Percentiles rank a stretch among this genome's conserved stretches.
Evolutionary conservation across 164 flowering plant genomes (phyloP).

Genomic region (Platanus orientalis): DNA sequence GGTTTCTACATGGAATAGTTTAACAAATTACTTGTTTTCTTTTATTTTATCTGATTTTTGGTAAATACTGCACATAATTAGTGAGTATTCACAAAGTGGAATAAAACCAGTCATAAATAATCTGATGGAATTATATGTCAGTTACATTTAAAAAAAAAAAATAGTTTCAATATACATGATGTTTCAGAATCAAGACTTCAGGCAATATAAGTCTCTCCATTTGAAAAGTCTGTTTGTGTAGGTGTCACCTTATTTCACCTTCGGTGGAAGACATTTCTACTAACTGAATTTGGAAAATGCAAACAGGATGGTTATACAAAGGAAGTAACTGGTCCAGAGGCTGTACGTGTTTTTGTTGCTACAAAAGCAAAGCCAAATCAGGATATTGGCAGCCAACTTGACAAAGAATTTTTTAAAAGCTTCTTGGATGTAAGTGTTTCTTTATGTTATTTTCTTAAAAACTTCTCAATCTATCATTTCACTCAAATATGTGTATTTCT

Average conservation of each 20-base stretch:
- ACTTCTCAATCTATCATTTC: not conserved
- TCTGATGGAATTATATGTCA: no score
- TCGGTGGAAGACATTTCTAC: not conserved
- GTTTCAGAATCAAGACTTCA: no score
- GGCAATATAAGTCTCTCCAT: no score
- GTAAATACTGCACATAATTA: not conserved
- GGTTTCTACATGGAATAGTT: no score
- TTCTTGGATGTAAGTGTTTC: slow-evolving; percentile 72
- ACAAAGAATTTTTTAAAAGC: slow-evolving; percentile 59
- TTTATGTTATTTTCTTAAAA: not conserved
- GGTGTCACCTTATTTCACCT: not conserved
- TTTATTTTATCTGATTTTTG: not conserved
- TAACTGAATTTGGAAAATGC: slow-evolving; percentile 1
- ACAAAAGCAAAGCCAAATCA: slow-evolving; percentile 70
- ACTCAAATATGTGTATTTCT: no score
- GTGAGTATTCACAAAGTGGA: no score
- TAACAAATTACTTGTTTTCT: no score
- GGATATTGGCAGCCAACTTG: slow-evolving; percentile 42
- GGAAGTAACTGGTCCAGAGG: slow-evolving; percentile 55
- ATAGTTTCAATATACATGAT: no score
- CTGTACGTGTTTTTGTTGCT: slow-evolving; percentile 73
- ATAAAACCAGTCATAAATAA: no score
- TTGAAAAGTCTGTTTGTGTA: no score
- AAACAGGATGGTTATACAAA: slow-evolving; percentile 87
- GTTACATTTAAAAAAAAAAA: no score